Percentiles rank a stretch among this genome's conserved stretches.
These are phyloP conservation scores for Phytophthora citrophthora DNA, from an alignment of 352 stramenopile species.

Conservation along the genomic window DNA sequence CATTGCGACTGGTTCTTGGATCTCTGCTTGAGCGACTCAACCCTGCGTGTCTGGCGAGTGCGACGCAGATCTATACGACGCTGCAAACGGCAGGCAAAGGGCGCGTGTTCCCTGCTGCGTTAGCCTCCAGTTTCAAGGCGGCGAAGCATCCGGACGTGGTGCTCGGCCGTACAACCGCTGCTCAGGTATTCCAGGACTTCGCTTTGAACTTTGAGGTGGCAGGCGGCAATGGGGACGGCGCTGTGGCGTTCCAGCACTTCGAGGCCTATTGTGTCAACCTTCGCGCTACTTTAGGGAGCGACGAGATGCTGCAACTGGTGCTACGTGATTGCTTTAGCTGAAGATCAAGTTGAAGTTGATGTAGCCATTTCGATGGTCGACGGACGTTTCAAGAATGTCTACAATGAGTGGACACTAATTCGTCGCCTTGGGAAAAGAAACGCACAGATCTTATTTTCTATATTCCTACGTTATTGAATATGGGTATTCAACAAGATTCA, in stretches of 20 bases:
- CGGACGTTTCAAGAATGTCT: background rate
- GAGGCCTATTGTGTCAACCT: conserved; percentile 66
- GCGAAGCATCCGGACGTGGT: conserved; percentile 62
- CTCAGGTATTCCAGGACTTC: conserved; percentile 76
- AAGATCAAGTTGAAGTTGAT: conserved; percentile 8
- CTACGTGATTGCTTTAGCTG: conserved; percentile 63
- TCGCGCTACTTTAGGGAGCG: conserved; percentile 54
- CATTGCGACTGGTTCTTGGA: conserved; percentile 47
- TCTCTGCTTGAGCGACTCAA: conserved; percentile 53
- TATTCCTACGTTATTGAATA: background rate
- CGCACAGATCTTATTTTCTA: background rate
- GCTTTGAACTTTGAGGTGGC: conserved; percentile 70
- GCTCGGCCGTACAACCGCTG: conserved; percentile 43
- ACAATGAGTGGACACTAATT: no score
- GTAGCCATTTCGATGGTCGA: conserved; percentile 29
- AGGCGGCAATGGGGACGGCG: conserved; percentile 35
- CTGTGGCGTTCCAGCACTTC: conserved; percentile 67
- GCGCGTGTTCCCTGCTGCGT: conserved; percentile 62
- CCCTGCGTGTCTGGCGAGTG: conserved; percentile 37
- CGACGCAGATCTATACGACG: conserved; percentile 47
- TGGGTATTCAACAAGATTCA: background rate
- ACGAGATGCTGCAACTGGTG: conserved; percentile 63
- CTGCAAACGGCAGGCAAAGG: conserved; percentile 58
- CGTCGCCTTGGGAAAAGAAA: background rate
- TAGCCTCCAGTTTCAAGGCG: conserved; percentile 72